A percentile compares a stretch with the other conserved stretches of the same genome.
Conservation (phyloP, 352 stramenopile species). For the Phytophthora foliorum region DNA sequence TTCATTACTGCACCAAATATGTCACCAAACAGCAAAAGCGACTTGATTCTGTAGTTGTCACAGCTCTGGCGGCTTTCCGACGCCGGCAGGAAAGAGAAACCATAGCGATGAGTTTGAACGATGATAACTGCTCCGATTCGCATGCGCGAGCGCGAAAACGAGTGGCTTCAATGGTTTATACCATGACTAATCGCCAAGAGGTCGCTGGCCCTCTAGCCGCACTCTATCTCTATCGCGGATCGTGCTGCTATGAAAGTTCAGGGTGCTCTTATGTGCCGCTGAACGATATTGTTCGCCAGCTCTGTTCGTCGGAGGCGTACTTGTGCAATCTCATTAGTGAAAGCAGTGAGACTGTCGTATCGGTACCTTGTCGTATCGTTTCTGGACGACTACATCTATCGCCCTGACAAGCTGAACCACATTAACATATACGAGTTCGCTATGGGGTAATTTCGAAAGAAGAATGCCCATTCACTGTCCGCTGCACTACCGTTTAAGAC, state of each 20-base stretch:
- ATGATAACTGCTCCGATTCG: too few species aligned
- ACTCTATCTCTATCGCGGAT: neutral
- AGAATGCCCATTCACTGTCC: too few species aligned
- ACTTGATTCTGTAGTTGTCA: too few species aligned
- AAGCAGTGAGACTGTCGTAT: too few species aligned
- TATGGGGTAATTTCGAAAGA: neutral
- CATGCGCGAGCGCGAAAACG: neutral
- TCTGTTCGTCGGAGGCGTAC: neutral
- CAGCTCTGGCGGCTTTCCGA: neutral
- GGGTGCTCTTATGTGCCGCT: neutral
- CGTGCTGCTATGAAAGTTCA: neutral
- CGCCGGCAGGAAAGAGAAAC: neutral
- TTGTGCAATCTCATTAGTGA: neutral
- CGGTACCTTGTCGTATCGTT: too few species aligned
- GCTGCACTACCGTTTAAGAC: neutral
- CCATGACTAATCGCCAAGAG: conserved; percentile 2
- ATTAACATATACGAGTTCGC: neutral
- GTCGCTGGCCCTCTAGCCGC: too few species aligned
- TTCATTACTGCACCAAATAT: conserved; percentile 1
- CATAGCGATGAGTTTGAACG: too few species aligned
- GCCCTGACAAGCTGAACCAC: neutral
- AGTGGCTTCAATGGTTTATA: conserved; percentile 1
- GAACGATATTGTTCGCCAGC: neutral
- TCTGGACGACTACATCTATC: neutral
- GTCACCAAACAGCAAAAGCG: conserved; percentile 2